Evolutionary conservation across 495 filamentous ascomycete genomes (phyloP), one percentile per base, ranked within the genome.

Genomic region (Parachaetomium inaequale): DNA sequence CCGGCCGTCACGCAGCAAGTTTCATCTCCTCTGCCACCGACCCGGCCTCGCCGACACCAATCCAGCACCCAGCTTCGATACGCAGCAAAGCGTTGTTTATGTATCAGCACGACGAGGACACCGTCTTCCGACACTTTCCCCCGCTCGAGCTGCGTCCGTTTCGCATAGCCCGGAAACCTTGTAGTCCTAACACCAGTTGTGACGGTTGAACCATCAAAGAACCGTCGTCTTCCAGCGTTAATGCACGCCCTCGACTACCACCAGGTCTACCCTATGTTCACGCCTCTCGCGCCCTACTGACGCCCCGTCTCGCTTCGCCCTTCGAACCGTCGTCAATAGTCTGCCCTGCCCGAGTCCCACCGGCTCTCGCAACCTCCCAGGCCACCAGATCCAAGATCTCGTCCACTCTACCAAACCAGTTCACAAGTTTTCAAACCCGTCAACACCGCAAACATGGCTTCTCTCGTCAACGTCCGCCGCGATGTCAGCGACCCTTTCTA

Each of bases 401-500:
- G 46, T 43, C 57, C 29, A 15, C 49, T 19, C 38, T 17, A 46
- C 38, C 38, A 50, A 46, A 49, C 21, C 54, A 55, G 25, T n/a
- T 52, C 23, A 66, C 63, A 53, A 55, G 57, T 53, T 63, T 56
- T 59, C 68, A 28, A 8, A 43, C 53, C 72, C 34, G 29, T 56
- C 66, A 75, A 73, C 58, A 80, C 74, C 74, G 78, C 74, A 72
- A 78, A 58, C 52, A 81, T 81, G 78, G 89, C 87, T 72, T 40
- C 57, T 78, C 75, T 80, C 74, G 82, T 98, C 84, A 98, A 98
- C 79, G 93, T 98, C 83, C 93, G 93, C 76, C 91, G 94, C 78
- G 95, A 98, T 90, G 87, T 96, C 80, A 87, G 86, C 80, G 94
- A 98, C 81, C 89, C 90, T 76, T 98, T 97, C 88, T 98, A 98